Evolutionary conservation across 371 early-diverging fungal genomes (phyloP).

Genomic region (Saksenaea oblongispora): DNA sequence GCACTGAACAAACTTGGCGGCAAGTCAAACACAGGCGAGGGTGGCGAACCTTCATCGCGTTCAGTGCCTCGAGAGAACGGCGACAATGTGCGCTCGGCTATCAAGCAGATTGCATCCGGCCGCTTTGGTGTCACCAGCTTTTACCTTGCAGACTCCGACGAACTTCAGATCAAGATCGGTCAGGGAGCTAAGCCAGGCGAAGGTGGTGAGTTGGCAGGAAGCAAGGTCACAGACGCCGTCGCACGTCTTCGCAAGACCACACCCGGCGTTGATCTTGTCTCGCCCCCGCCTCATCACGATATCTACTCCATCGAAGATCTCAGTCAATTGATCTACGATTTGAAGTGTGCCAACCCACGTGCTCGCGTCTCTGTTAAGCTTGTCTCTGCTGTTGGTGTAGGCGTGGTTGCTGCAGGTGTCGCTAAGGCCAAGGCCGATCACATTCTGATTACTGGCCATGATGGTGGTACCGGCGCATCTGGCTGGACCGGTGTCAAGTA

Average conservation of each 20-base stretch:
- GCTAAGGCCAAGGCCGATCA: constrained; percentile 97
- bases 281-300: constrained; percentile 98
- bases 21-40: constrained; percentile 98
- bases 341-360: constrained; percentile 89
- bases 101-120: constrained; percentile 98
- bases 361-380: constrained; percentile 95
- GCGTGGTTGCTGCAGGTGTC: constrained; percentile 95
- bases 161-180: constrained; percentile 98
- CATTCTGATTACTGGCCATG: constrained; percentile 94
- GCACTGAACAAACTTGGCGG: constrained; percentile 97
- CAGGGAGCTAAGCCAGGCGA: constrained; percentile 99
- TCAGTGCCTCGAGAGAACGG: constrained; percentile 72
- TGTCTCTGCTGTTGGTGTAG: constrained; percentile 96
- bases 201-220: constrained; percentile 80
- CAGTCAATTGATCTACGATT: constrained; percentile 96
- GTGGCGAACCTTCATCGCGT: constrained; percentile 93
- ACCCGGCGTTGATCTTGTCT: constrained; percentile 93
- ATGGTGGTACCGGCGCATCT: constrained; percentile 98
- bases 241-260: constrained; percentile 94
- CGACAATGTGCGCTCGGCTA: constrained; percentile 85
- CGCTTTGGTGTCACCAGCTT: constrained; percentile 96
- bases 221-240: constrained; percentile 89
- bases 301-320: constrained; percentile 97
- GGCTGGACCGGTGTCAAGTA: constrained; percentile 98
- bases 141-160: constrained; percentile 92